phyloP scores from a whole-genome alignment of 257 asterid species.

The Solanum corneliomulleri region DNA sequence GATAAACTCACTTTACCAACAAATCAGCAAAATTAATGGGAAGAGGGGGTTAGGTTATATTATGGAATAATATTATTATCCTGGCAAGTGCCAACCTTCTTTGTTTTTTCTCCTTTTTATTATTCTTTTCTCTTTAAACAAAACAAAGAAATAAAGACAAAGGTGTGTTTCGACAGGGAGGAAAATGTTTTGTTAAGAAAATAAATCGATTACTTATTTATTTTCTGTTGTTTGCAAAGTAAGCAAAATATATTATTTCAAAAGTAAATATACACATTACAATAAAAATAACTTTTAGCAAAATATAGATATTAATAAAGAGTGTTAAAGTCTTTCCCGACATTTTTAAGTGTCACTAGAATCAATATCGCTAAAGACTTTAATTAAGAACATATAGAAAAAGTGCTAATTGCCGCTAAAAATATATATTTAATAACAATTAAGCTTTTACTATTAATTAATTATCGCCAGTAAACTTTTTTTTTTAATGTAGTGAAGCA shows the following conservation, averaged over 20 bases:
- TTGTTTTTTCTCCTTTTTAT: background rate
- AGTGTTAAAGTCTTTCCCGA: fast-evolving
- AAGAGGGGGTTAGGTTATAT: background rate
- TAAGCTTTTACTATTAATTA: too few species aligned
- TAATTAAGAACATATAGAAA: too few species aligned
- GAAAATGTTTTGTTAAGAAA: background rate
- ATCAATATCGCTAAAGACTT: fast-evolving
- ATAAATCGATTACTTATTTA: background rate
- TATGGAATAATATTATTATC: background rate
- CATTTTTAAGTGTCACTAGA: too few species aligned
- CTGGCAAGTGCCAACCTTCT: background rate
- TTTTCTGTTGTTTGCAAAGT: background rate
- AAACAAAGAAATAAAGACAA: too few species aligned
- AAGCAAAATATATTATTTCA: background rate
- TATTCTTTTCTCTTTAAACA: background rate
- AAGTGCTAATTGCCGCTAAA: fast-evolving
- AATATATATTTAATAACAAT: too few species aligned
- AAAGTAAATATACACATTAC: background rate
- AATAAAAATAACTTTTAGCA: too few species aligned
- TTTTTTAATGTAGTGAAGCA: too few species aligned
- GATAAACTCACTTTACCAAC: background rate
- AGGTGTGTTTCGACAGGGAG: background rate
- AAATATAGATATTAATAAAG: too few species aligned
- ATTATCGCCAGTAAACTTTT: too few species aligned
- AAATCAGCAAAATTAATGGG: background rate